Evolutionary conservation across 1,284 basidiomycete species (phyloP), one percentile per base, ranked within the genome.

Genomic region (Agroathelia rolfsii): DNA sequence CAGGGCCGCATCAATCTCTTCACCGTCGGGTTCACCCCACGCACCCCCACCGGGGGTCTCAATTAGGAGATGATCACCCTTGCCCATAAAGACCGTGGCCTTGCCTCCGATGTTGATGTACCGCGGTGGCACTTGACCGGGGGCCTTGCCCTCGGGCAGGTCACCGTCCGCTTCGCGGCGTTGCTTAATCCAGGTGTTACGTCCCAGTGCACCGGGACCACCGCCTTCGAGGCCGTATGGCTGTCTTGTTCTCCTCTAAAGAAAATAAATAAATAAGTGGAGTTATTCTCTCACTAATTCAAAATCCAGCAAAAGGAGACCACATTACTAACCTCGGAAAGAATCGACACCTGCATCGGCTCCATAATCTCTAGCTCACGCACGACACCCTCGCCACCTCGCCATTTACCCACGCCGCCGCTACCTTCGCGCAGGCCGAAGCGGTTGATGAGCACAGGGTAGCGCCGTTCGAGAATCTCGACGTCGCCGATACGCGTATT

Each of bases 151-250:
- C 51, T 45, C 49, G 3, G 50, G 47, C 10, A 74, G 40, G 48
- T 88, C 83, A 0, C 78, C 78, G 44, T 89, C 85, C 44, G 71
- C 72, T 40, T 66, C 49, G 13, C 84, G 70, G 23, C 72, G 63
- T 46, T 72, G 66, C 59, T 93, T 92, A 38, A 93, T 62, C 93
- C 93, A 97, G 13, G 82, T 76, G 53, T 97, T 97, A 30, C 76
- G 69, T 0, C 93, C 93, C 39, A 82, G 57, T 32, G 58, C 63
- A 6, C 80, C 93, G 4, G 76, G 65, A 11, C 71, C 76, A 7
- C 94, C 94, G 6, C 93, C 93, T 43, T 84, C 75, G 52, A 93
- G 55, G 2, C 94, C 94, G 52, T 94, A 96, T 7, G 94, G 94
- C 41, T 80, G 76, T 21, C 85, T 72, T 0, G 89, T 88, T 11